Conservation (phyloP, 768 basidiomycete genomes). For the Gautieria morchelliformis region DNA sequence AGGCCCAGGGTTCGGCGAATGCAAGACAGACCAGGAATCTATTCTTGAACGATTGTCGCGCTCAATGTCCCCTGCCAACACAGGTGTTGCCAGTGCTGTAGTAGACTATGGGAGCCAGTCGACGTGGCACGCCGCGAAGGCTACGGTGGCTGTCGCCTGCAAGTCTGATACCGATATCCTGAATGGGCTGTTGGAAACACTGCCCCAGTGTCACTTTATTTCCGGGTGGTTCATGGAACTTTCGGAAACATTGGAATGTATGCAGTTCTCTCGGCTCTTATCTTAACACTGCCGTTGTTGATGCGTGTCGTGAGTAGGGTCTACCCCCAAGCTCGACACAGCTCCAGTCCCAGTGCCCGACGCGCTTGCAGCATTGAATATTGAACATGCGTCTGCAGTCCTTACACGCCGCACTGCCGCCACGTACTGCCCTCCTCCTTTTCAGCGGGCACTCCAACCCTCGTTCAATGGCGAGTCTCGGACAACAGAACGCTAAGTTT, state of each 20-base stretch:
- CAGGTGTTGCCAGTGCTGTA: slow-evolving; percentile 48
- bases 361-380: slow-evolving; percentile 38
- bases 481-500: slow-evolving; percentile 60
- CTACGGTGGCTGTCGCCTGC: slow-evolving; percentile 68
- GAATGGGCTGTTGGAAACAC: slow-evolving; percentile 48
- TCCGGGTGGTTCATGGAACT: slow-evolving; percentile 81
- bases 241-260: slow-evolving; percentile 74
- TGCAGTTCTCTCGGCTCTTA: slow-evolving; percentile 19
- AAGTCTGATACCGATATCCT: slow-evolving; percentile 70
- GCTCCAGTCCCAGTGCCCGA: slow-evolving; percentile 9
- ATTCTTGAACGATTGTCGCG: slow-evolving; percentile 81
- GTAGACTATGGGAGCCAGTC: slow-evolving; percentile 80
- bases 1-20: slow-evolving; percentile 77
- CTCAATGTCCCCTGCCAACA: slow-evolving; percentile 22
- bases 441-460: slow-evolving; percentile 90
- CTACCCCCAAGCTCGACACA: background rate
- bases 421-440: slow-evolving; percentile 73
- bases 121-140: slow-evolving; percentile 79
- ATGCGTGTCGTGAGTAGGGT: background rate
- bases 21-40: slow-evolving; percentile 73
- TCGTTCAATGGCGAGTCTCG: slow-evolving; percentile 64
- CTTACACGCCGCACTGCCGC: slow-evolving; percentile 62
- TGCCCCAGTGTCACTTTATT: slow-evolving; percentile 64
- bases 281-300: background rate
- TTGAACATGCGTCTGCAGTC: slow-evolving; percentile 48